phyloP scores from a whole-genome alignment of 768 basidiomycete genomes.

The Boletus rubropictus region DNA sequence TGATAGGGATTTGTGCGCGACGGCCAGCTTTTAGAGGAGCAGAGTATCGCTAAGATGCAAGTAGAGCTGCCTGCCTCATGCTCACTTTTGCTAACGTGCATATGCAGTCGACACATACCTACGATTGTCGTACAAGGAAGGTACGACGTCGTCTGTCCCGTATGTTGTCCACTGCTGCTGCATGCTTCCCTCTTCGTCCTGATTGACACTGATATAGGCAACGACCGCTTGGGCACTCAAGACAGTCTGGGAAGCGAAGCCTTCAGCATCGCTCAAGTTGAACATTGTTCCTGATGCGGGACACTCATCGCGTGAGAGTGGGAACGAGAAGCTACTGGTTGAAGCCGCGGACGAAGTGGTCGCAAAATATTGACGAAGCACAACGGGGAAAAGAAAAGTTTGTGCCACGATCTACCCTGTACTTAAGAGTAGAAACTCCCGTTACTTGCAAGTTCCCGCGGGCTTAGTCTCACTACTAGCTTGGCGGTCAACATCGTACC shows the following conservation, averaged over 20 bases:
- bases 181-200: neutral
- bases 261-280: slow-evolving; percentile 33
- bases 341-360: slow-evolving; percentile 42
- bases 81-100: slow-evolving; percentile 3
- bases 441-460: neutral
- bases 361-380: slow-evolving; percentile 14
- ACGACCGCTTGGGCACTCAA: slow-evolving; percentile 79
- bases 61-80: slow-evolving; percentile 11
- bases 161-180: slow-evolving; percentile 30
- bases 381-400: no score
- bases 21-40: slow-evolving; percentile 77
- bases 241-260: slow-evolving; percentile 77
- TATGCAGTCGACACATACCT: slow-evolving; percentile 79
- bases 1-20: slow-evolving; percentile 78
- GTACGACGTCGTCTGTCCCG: slow-evolving; percentile 87
- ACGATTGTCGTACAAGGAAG: slow-evolving; percentile 77
- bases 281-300: slow-evolving; percentile 81
- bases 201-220: slow-evolving; percentile 38
- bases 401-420: neutral
- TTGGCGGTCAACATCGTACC: neutral
- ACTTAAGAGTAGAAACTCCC: neutral
- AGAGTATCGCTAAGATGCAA: slow-evolving; percentile 86
- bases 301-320: slow-evolving; percentile 74
- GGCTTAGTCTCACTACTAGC: neutral
- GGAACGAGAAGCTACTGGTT: slow-evolving; percentile 62